Base-by-base conservation (phyloP, 805 yeast species). In the Cyberlindnera euphorbiiphila region DNA sequence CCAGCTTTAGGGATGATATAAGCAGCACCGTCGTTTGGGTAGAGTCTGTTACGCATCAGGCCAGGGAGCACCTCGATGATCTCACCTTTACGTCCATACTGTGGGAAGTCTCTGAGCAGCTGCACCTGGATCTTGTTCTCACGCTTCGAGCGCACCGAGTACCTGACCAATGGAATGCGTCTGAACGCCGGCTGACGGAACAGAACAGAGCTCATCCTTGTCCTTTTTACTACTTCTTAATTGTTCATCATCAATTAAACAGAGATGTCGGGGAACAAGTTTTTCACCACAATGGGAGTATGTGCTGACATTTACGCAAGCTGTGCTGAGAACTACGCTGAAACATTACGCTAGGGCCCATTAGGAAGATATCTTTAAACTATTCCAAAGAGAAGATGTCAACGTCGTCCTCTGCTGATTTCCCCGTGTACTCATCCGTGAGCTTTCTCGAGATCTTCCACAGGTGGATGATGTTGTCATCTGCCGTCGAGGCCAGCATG, bases 31-130 rank as follows among this genome's bases (percentile, higher is more conserved):
- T 85, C 80, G 43, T 66, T 52, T 29, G 76, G 74, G 51, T 86
- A 86, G 39, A 88, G 70, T 50, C 65, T 74, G 62, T 85, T 85
- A 55, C 91, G 76, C 96, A 88, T 88, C 45, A 75, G 68, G 16
- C 87, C 84, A 21, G 95, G 88, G 45, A 76, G 71, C 14, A 88
- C 96, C 24, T 72, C 66, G 20, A 82, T 69, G 29, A 88, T 70
- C 63, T 88, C 82, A 24, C 96, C 96, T 43, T 64, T 66, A 16
- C 64, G 64, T 15, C 95, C 94, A 39, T 81, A 61, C 11, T 71
- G 71, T 21, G 78, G 74, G 54, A 76, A 71, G 52, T 85, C 85
- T 51, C 68, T 72, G 42, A 85, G 66, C n/a, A 87, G 65, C 64
- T 88, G 96, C 11, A 88, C 88, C 25, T 72, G 66, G 34, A 85